phyloP scores from a whole-genome alignment of 805 yeast species.

The Vanderwaltozyma tropicalis region DNA sequence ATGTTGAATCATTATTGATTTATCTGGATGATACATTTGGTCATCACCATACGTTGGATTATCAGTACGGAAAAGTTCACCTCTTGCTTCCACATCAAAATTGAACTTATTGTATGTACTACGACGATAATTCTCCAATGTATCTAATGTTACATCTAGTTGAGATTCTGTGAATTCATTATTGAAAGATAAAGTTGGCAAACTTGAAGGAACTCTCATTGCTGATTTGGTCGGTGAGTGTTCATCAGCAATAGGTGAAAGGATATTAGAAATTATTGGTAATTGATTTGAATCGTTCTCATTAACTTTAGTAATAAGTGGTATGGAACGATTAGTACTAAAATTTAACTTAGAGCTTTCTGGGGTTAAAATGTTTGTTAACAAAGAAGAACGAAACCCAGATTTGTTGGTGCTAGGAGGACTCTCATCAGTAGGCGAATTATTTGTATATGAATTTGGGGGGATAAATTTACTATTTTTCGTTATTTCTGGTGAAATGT shows the following conservation, averaged over 20 bases:
- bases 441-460: neutral
- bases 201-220: neutral
- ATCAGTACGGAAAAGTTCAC: neutral
- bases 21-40: neutral
- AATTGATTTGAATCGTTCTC: too few relatives aligned
- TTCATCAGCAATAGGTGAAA: neutral
- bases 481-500: neutral
- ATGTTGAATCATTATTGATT: constrained; percentile 13
- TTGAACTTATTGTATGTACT: neutral
- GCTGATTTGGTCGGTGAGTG: neutral
- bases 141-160: constrained; percentile 1
- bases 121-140: neutral
- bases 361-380: too few relatives aligned
- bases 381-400: neutral
- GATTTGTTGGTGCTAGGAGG: neutral
- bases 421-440: neutral
- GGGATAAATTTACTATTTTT: neutral
- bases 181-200: neutral
- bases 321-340: neutral
- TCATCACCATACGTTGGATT: neutral
- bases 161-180: constrained; percentile 1
- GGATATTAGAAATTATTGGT: neutral
- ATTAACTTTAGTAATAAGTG: neutral
- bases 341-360: too few relatives aligned
- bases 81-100: constrained; percentile 1